Conservation (phyloP, 1,284 basidiomycete genomes). For the Pholiota adiposa region DNA sequence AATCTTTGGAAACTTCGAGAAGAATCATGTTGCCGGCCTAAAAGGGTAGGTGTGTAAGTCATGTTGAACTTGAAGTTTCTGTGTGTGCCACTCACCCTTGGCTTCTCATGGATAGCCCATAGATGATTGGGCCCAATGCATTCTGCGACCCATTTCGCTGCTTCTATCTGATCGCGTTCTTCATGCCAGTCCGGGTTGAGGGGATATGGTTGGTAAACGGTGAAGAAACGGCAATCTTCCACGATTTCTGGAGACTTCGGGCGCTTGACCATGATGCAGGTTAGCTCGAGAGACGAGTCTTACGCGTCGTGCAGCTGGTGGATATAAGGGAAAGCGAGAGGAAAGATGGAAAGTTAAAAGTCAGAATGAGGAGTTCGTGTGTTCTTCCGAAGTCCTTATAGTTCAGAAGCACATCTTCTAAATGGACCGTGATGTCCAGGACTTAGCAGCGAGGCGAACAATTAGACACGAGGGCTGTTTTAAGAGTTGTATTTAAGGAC, state of each 20-base stretch:
- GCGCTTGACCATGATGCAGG: slow-evolving; percentile 57
- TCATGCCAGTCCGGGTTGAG: slow-evolving; percentile 57
- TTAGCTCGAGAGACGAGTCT: background rate
- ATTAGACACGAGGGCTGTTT: background rate
- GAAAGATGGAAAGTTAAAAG: background rate
- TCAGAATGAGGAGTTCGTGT: background rate
- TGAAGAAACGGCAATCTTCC: slow-evolving; percentile 63
- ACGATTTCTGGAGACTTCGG: slow-evolving; percentile 58
- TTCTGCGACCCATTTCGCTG: slow-evolving; percentile 68
- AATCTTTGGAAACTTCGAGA: slow-evolving; percentile 55
- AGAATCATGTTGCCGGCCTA: slow-evolving; percentile 71
- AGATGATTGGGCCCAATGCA: slow-evolving; percentile 50
- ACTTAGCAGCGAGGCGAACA: slow-evolving; percentile 6
- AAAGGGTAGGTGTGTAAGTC: background rate
- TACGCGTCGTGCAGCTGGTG: background rate
- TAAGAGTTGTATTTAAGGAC: background rate
- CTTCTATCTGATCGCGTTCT: slow-evolving; percentile 49
- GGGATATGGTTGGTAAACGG: slow-evolving; percentile 66
- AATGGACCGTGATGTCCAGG: background rate
- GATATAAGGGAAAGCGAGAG: background rate
- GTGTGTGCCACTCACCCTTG: slow-evolving; percentile 50
- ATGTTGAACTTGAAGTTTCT: slow-evolving; percentile 14
- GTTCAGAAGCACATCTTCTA: background rate
- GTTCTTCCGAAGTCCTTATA: background rate
- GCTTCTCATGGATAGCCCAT: slow-evolving; percentile 63